Percentiles rank a stretch among this genome's conserved stretches.
Conservation (phyloP, 2,329 filamentous ascomycete species). For the Clarireedia hainanense region DNA sequence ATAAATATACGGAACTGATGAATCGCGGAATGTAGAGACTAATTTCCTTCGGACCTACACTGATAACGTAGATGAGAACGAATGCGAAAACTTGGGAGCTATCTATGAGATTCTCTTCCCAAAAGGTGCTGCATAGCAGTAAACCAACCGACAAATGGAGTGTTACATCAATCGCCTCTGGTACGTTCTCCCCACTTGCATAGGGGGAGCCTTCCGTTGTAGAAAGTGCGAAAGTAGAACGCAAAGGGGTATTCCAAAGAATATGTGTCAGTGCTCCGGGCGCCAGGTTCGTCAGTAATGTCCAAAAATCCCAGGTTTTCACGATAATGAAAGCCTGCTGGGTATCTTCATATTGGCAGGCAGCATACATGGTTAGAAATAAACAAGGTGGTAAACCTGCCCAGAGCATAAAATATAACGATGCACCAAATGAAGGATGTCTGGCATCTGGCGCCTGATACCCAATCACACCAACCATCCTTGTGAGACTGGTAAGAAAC, state of each 20-base stretch:
- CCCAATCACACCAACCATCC: constrained; percentile 17
- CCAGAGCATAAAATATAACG: constrained; percentile 18
- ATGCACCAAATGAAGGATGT: constrained; percentile 15
- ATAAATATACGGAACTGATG: constrained; percentile 14
- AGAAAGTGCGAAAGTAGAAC: constrained; percentile 20
- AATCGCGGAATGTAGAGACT: constrained; percentile 21
- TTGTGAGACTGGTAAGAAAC: constrained; percentile 19
- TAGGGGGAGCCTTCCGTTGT: constrained; percentile 15
- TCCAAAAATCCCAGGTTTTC: constrained; percentile 16
- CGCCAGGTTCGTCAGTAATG: constrained; percentile 13
- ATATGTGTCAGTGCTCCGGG: constrained; percentile 20
- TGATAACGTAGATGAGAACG: constrained; percentile 20
- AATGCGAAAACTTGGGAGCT: constrained; percentile 22
- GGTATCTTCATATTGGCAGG: constrained; percentile 19
- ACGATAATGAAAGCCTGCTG: constrained; percentile 13
- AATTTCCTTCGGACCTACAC: constrained; percentile 23
- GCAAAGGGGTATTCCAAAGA: constrained; percentile 20
- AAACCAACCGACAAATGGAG: constrained; percentile 20
- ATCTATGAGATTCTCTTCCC: constrained; percentile 20
- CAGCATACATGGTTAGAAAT: constrained; percentile 17
- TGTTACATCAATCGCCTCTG: constrained; percentile 18
- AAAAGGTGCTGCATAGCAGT: constrained; percentile 1
- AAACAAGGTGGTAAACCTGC: constrained; percentile 20
- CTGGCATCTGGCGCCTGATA: constrained; percentile 14
- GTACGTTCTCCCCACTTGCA: constrained; percentile 18